Percentiles rank a stretch among this genome's conserved stretches.
Conservation (phyloP, 257 asterid genomes). For the Nicotiana benthamiana region DNA sequence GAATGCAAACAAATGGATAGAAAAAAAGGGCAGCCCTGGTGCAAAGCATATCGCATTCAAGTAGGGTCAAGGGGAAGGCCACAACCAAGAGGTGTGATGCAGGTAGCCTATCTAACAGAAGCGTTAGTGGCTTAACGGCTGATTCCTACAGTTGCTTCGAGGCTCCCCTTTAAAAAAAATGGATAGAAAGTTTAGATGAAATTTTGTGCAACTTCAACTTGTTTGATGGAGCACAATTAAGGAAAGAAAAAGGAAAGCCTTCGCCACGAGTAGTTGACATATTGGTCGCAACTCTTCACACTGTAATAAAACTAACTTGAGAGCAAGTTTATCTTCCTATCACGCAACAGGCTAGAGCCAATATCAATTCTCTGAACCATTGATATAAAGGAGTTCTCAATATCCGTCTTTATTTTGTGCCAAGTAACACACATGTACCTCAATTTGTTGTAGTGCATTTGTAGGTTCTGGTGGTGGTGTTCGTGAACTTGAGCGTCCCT, state of each 20-base stretch:
- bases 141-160: no score
- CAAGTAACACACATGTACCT: conserved; percentile 12
- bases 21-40: no score
- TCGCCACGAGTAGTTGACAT: background rate
- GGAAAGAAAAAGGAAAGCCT: background rate
- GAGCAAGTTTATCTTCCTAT: conserved; percentile 2
- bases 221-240: background rate
- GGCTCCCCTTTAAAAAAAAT: background rate
- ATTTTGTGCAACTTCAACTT: background rate
- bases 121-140: no score
- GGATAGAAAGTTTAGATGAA: background rate
- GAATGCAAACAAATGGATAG: background rate
- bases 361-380: background rate
- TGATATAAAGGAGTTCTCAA: background rate
- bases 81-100: no score
- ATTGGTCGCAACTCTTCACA: background rate
- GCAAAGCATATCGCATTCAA: no score
- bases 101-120: no score
- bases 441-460: conserved; percentile 17
- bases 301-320: background rate
- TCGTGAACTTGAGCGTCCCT: conserved; percentile 18
- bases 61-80: no score
- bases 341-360: background rate
- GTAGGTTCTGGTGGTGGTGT: conserved; percentile 11
- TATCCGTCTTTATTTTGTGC: background rate